Conservation (phyloP, 2,329 filamentous ascomycete species). For the Calonectria multiphialidica region DNA sequence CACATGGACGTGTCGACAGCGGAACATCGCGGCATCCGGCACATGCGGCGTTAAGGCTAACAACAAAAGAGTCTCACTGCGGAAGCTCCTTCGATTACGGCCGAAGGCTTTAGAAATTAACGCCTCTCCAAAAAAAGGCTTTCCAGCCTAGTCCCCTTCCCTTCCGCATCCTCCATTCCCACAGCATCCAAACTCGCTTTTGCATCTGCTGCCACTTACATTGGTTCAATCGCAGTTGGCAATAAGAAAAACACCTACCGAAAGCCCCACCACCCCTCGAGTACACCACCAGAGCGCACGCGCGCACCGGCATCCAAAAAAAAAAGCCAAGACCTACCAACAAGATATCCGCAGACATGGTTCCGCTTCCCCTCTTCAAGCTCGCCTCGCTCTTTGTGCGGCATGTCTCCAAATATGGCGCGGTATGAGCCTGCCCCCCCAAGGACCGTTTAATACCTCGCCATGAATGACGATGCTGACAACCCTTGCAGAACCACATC, state of each 20-base stretch:
- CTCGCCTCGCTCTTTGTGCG: conserved; percentile 73
- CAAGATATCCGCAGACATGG: conserved; percentile 58
- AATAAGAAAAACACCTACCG: background rate
- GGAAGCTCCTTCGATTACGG: background rate
- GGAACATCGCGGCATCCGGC: conserved; percentile 26
- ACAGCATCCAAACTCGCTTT: background rate
- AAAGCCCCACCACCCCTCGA: conserved; percentile 31
- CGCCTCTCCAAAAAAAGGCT: background rate
- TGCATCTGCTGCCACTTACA: background rate
- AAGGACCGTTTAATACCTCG: background rate
- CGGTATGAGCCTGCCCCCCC: conserved; percentile 60
- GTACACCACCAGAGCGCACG: conserved; percentile 16
- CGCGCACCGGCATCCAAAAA: conserved; percentile 25
- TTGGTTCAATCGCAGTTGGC: conserved; percentile 8
- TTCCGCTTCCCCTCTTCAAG: conserved; percentile 76
- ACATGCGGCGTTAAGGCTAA: conserved; percentile 15
- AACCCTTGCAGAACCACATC: conserved; percentile 67
- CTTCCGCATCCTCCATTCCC: background rate
- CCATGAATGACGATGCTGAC: conserved; percentile 27
- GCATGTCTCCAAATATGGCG: conserved; percentile 77
- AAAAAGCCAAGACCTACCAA: conserved; percentile 33
- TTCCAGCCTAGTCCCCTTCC: background rate
- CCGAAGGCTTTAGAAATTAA: background rate
- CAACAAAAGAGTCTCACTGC: background rate
- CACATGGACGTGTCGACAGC: background rate